Conservation (phyloP, 2,329 filamentous ascomycete species). For the Gremmenia infestans region DNA sequence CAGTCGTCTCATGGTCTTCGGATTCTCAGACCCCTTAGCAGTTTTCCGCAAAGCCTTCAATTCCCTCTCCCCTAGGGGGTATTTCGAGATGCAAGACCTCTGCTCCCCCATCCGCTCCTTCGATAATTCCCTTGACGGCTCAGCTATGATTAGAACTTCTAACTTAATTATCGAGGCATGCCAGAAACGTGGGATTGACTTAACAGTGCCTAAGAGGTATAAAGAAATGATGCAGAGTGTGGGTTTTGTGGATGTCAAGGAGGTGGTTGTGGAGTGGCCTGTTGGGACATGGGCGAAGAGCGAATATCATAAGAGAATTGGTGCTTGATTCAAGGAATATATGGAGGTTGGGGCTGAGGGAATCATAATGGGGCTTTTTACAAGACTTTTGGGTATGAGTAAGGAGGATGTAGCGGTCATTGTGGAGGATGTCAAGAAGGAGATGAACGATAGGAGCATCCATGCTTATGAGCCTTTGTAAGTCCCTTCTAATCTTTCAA, state of each 20-base stretch:
- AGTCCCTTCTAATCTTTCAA: background rate
- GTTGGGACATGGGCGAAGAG: conserved; percentile 6
- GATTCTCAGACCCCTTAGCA: conserved; percentile 48
- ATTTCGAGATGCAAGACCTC: conserved; percentile 31
- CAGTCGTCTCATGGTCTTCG: conserved; percentile 48
- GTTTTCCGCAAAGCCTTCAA: conserved; percentile 15
- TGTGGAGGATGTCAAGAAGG: conserved; percentile 5
- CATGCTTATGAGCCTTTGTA: conserved; percentile 15
- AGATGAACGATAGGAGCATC: conserved; percentile 10
- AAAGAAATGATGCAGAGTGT: conserved; percentile 10
- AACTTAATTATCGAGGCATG: background rate
- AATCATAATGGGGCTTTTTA: conserved; percentile 7
- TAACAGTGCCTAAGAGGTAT: conserved; percentile 14
- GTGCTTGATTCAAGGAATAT: conserved; percentile 6
- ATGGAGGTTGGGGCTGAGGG: conserved; percentile 7
- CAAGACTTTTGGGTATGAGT: conserved; percentile 9
- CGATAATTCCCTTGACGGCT: conserved; percentile 7
- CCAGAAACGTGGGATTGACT: background rate
- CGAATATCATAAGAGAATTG: conserved; percentile 3
- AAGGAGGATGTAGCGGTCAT: conserved; percentile 11
- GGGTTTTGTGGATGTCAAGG: conserved; percentile 25
- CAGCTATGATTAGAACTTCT: conserved; percentile 14
- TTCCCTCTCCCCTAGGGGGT: conserved; percentile 22
- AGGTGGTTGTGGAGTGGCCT: conserved; percentile 45
- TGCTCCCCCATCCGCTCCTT: conserved; percentile 6